These are phyloP conservation scores for Tricholoma matsutake DNA, from an alignment of 768 basidiomycete species.

Conservation along the genomic window DNA sequence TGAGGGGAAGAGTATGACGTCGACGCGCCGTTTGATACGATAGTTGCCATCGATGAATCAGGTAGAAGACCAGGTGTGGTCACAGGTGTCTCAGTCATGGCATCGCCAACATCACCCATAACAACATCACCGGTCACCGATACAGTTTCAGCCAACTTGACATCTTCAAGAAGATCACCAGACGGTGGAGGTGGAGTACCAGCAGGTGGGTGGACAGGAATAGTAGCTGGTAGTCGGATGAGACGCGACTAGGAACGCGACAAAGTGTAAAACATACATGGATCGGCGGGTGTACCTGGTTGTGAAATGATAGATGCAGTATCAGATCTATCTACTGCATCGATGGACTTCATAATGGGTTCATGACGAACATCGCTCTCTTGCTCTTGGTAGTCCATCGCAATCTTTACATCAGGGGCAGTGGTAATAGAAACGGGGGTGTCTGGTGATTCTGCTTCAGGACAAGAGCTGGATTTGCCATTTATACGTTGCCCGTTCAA, in stretches of 20 bases:
- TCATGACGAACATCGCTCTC: conserved; percentile 70
- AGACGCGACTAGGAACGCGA: conserved; percentile 17
- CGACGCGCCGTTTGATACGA: conserved; percentile 34
- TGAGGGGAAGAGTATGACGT: conserved; percentile 32
- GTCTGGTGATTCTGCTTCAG: conserved; percentile 51
- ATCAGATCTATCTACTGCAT: conserved; percentile 36
- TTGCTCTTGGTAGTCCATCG: conserved; percentile 57
- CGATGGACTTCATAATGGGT: conserved; percentile 47
- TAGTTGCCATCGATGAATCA: conserved; percentile 38
- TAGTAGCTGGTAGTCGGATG: conserved; percentile 36
- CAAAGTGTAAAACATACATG: conserved; percentile 40
- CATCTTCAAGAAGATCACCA: conserved; percentile 47
- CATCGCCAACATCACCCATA: conserved; percentile 32
- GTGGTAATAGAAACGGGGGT: conserved; percentile 55
- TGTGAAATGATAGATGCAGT: conserved; percentile 44
- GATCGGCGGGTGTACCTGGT: conserved; percentile 42
- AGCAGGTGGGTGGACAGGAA: conserved; percentile 41
- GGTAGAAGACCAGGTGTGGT: conserved; percentile 37
- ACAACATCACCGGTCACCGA: conserved; percentile 30
- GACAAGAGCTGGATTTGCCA: conserved; percentile 32
- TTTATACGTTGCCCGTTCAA: conserved; percentile 28
- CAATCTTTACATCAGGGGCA: conserved; percentile 57
- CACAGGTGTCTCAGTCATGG: conserved; percentile 35
- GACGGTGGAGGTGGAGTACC: conserved; percentile 44
- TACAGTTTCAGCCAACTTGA: conserved; percentile 52